Base-by-base conservation (phyloP, 306 rosid genomes). In the Argentina anserina region DNA sequence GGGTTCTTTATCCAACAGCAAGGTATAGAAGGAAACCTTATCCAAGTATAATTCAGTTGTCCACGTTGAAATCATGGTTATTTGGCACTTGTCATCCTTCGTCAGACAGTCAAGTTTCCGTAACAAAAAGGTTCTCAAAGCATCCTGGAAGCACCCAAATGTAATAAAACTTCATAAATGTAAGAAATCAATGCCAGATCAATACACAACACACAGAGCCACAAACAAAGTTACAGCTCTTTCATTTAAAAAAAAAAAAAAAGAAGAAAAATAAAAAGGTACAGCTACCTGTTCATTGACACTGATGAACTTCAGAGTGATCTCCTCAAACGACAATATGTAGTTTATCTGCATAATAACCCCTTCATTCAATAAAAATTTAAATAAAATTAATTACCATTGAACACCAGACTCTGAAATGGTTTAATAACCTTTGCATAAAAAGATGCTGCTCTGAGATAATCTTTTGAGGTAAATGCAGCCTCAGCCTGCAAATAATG, bases 51-150 rank as follows among this genome's bases (percentile, higher is more conserved):
- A 85, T 72, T 94, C 98, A 81, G 97, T 89, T 76, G 96, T 69
- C 97, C 97, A 94, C 23, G 98, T 91, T 81, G 98, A 91, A 79
- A 94, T 91, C 98, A 94, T 94, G 75, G 98, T 94, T 88, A 94
- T 88, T 77, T 91, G 98, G 90, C 98, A 91, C 83, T 89, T 94
- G 84, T 94, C 97, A 47, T 81, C 92, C 84, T 88, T 86, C 17
- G 83, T 81, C 72, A 94, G 90, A 81, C 83, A 82, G 83, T 94
- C 97, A 64, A 94, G 92, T 86, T 94, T 91, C 87, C 96, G 86
- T 83, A 91, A 72, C 63, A 94, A 81, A 83, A 89, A 94, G 67
- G 98, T 89, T 78, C 97, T 84, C 84, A 91, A 83, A 79, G 98
- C 95, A 83, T 94, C 98, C 96, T 93, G 89, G 81, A 82, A 74